Evolutionary conservation across 106 monocot species (phyloP).

Genomic region (Alisma plantagoaquatica): DNA sequence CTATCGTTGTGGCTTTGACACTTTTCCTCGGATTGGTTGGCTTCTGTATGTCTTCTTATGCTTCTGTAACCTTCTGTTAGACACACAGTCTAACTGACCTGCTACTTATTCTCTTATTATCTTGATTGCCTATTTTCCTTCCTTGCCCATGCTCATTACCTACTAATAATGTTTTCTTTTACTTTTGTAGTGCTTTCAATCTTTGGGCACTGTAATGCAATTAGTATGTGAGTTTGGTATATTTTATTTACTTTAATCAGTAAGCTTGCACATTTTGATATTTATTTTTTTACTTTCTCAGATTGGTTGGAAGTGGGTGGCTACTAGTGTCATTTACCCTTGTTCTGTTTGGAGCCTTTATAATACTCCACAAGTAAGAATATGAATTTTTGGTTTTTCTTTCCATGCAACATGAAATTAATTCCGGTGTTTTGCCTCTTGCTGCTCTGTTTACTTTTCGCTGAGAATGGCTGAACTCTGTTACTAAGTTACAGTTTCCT

Average conservation of each 20-base stretch:
- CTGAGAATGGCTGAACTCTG: neutral
- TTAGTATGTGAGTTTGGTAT: constrained; percentile 74
- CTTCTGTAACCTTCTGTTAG: neutral
- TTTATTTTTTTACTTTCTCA: constrained; percentile 17
- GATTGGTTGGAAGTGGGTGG: constrained; percentile 75
- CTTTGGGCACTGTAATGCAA: constrained; percentile 38
- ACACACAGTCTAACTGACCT: neutral
- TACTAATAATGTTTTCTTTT: neutral
- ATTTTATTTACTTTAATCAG: neutral
- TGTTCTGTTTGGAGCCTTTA: constrained; percentile 58
- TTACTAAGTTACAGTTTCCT: neutral
- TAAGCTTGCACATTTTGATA: neutral
- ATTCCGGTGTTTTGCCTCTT: neutral
- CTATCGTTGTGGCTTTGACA: constrained; percentile 54
- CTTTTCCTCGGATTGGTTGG: constrained; percentile 62
- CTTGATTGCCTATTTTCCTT: neutral
- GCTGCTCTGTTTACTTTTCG: neutral
- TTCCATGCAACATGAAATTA: neutral
- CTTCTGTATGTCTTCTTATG: constrained; percentile 46
- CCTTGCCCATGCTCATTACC: neutral
- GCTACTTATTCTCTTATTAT: neutral
- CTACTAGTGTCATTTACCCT: constrained; percentile 67
- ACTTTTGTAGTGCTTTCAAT: constrained; percentile 50
- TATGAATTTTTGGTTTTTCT: no score
- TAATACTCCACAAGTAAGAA: constrained; percentile 70